Evolutionary conservation across 257 asterid genomes (phyloP).

Genomic region (Catharanthus roseus): DNA sequence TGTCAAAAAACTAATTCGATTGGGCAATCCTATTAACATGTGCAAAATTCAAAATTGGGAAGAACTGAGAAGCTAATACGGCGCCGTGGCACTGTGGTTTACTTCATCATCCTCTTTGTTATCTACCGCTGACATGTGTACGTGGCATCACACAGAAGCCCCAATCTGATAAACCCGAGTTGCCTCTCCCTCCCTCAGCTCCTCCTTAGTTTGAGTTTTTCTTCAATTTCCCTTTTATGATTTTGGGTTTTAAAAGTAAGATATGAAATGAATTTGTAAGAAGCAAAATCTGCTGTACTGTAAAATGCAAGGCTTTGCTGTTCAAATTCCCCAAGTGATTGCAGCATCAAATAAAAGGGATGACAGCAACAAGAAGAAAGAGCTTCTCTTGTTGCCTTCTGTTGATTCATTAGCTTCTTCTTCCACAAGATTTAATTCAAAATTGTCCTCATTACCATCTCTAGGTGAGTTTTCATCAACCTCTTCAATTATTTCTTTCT

Average conservation of each 20-base stretch:
- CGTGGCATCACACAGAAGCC: conserved; percentile 21
- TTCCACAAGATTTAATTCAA: conserved; percentile 29
- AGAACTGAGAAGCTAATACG: neutral
- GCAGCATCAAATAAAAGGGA: conserved; percentile 27
- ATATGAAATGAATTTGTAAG: conserved; percentile 12
- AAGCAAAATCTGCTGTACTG: neutral
- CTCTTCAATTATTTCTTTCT: neutral
- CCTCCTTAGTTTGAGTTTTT: neutral
- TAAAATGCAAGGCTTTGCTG: conserved; percentile 47
- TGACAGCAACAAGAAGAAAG: conserved; percentile 13
- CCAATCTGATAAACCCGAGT: conserved; percentile 4
- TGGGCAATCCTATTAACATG: no score
- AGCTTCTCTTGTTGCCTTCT: conserved; percentile 18
- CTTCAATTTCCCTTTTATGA: neutral
- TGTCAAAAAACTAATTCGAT: no score
- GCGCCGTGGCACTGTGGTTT: neutral
- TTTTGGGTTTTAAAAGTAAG: neutral
- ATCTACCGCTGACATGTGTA: neutral
- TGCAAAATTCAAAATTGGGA: no score
- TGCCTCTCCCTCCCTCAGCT: neutral
- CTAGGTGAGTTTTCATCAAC: conserved; percentile 31
- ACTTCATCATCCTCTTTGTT: neutral
- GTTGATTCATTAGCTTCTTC: conserved; percentile 25
- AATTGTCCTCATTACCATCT: conserved; percentile 21
- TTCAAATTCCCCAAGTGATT: conserved; percentile 36